Percentiles rank a stretch among this genome's conserved stretches.
Evolutionary conservation across 2,329 filamentous ascomycete species (phyloP).

Genomic region (Gremmenia infestans): DNA sequence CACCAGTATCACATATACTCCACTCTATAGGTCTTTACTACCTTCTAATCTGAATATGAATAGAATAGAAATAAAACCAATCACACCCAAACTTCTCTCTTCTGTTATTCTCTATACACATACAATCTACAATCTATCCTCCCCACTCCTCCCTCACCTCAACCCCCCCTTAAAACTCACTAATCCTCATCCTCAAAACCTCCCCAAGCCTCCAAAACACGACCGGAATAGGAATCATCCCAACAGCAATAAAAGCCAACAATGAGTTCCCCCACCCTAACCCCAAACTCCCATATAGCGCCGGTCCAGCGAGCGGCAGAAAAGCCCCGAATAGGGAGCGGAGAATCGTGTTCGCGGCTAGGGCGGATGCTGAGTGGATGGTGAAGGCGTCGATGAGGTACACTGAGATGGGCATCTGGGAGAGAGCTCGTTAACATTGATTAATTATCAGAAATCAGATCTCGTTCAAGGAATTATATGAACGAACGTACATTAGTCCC

Average conservation of each 20-base stretch:
- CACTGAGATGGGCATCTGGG: neutral
- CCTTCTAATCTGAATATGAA: too few relatives aligned
- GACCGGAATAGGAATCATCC: conserved; percentile 10
- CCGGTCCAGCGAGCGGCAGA: conserved; percentile 24
- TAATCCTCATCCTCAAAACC: conserved; percentile 1
- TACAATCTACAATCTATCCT: too few relatives aligned
- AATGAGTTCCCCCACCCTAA: conserved; percentile 31
- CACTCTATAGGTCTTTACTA: too few relatives aligned
- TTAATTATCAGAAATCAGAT: neutral
- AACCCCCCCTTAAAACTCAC: too few relatives aligned
- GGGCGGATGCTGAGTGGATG: conserved; percentile 28
- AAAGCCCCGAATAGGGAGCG: conserved; percentile 27
- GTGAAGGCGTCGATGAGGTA: conserved; percentile 33
- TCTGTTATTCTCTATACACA: too few relatives aligned
- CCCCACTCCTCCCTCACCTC: too few relatives aligned
- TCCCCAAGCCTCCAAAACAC: conserved; percentile 11
- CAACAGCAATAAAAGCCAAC: conserved; percentile 29
- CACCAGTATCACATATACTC: too few relatives aligned
- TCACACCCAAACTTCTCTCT: too few relatives aligned
- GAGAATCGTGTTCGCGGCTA: conserved; percentile 32
- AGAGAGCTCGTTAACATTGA: too few relatives aligned
- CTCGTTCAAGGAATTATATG: too few relatives aligned
- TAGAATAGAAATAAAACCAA: too few relatives aligned
- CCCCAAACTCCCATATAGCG: conserved; percentile 28
- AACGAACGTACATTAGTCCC: neutral